Percentiles rank a stretch among this genome's conserved stretches.
Conservation (phyloP, 169 alveolate genomes). For the Plasmodium billcollinsi region DNA sequence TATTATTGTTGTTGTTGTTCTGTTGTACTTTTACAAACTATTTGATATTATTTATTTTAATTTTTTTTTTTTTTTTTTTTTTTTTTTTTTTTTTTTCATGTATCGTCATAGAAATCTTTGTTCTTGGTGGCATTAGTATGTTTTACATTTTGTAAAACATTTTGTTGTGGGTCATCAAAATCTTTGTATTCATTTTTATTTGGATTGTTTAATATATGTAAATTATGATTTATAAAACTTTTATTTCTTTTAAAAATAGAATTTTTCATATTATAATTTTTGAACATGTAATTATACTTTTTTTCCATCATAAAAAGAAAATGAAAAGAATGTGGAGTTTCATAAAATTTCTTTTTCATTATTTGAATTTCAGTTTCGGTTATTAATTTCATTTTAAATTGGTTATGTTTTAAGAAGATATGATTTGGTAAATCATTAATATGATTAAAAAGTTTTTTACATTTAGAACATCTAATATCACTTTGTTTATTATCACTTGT, state of each 20-base stretch:
- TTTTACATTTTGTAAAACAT: slow-evolving; percentile 45
- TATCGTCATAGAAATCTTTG: slow-evolving; percentile 63
- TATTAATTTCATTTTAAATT: slow-evolving; percentile 52
- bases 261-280: slow-evolving; percentile 25
- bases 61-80: not conserved
- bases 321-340: slow-evolving; percentile 69
- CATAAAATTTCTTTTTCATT: slow-evolving; percentile 52
- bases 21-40: too few relatives aligned
- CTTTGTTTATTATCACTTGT: not conserved
- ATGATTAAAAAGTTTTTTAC: slow-evolving; percentile 53
- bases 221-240: slow-evolving; percentile 49
- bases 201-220: slow-evolving; percentile 23
- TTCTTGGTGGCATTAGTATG: slow-evolving; percentile 15
- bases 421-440: slow-evolving; percentile 75
- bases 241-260: slow-evolving; percentile 19
- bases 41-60: too few relatives aligned
- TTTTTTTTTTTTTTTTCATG: not conserved
- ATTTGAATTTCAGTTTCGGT: slow-evolving; percentile 70
- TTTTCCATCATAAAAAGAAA: slow-evolving; percentile 74
- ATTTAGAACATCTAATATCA: slow-evolving; percentile 72
- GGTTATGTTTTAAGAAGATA: slow-evolving; percentile 59
- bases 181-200: slow-evolving; percentile 47
- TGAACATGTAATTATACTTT: slow-evolving; percentile 30
- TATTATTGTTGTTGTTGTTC: too few relatives aligned
- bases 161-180: slow-evolving; percentile 54